phyloP scores from a whole-genome alignment of 768 basidiomycete genomes.

The Boletus edulis region DNA sequence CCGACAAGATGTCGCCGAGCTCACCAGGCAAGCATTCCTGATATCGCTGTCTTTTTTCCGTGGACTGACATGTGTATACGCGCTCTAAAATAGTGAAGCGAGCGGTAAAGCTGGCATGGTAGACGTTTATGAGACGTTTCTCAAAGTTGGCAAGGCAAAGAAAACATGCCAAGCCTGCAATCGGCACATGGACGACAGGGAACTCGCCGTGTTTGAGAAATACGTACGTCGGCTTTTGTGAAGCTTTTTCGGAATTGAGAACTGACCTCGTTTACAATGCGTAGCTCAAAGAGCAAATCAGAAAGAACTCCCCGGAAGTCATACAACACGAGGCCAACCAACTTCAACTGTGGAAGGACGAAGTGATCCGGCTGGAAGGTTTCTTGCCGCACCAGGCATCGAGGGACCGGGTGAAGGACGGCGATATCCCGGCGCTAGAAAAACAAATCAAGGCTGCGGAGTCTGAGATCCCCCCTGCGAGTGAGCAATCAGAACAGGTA shows the following conservation, averaged over 20 bases:
- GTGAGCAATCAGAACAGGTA: slow-evolving; percentile 61
- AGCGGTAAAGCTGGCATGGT: slow-evolving; percentile 35
- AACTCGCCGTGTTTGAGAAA: slow-evolving; percentile 62
- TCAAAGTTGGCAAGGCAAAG: slow-evolving; percentile 57
- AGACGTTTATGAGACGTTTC: slow-evolving; percentile 51
- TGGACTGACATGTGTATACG: not conserved
- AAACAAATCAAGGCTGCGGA: slow-evolving; percentile 58
- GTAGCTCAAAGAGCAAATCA: slow-evolving; percentile 66
- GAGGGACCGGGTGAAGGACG: slow-evolving; percentile 50
- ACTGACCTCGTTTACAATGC: not conserved
- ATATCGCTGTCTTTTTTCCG: not conserved
- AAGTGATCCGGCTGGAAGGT: slow-evolving; percentile 53
- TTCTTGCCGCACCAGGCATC: slow-evolving; percentile 57
- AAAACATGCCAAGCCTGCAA: slow-evolving; percentile 78
- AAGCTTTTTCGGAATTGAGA: not conserved
- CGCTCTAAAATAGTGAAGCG: slow-evolving; percentile 12
- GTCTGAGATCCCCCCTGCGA: slow-evolving; percentile 49
- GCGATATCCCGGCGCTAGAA: slow-evolving; percentile 69
- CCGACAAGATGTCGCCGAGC: slow-evolving; percentile 9
- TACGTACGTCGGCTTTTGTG: slow-evolving; percentile 45
- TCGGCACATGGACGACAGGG: slow-evolving; percentile 56
- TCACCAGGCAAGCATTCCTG: slow-evolving; percentile 18
- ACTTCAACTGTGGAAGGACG: slow-evolving; percentile 57
- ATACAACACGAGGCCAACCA: slow-evolving; percentile 33
- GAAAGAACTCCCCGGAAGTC: slow-evolving; percentile 50